Conservation (phyloP, 768 basidiomycete genomes). For the Russula griseocarnosa region DNA sequence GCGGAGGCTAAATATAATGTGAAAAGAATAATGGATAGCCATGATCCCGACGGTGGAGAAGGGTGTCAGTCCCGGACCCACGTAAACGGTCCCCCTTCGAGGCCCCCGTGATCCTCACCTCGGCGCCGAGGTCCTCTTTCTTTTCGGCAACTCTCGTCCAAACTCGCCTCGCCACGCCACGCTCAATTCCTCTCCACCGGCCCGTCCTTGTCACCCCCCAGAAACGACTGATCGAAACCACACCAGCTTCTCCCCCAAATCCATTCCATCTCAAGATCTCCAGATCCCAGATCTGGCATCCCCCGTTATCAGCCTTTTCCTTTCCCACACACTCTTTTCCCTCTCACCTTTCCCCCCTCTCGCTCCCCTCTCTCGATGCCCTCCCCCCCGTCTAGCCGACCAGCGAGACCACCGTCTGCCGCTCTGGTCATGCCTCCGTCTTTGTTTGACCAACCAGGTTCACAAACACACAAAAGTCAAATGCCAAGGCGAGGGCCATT, state of each 20-base stretch:
- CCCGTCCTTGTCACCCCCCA: conserved; percentile 35
- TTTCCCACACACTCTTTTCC: conserved; percentile 17
- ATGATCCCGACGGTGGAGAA: conserved; percentile 40
- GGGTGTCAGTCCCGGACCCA: conserved; percentile 31
- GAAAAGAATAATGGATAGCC: conserved; percentile 35
- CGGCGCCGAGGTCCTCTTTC: conserved; percentile 41
- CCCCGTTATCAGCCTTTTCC: conserved; percentile 28
- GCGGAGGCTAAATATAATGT: conserved; percentile 32
- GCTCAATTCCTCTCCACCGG: conserved; percentile 28
- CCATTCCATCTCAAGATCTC: conserved; percentile 29
- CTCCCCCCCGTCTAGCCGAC: not conserved
- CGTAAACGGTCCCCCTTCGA: conserved; percentile 26
- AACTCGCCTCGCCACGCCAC: conserved; percentile 28
- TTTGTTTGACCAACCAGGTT: too few species aligned
- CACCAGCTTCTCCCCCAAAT: conserved; percentile 29
- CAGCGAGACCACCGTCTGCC: not conserved
- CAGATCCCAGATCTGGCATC: conserved; percentile 22
- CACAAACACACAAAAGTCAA: not conserved
- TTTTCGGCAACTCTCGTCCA: conserved; percentile 35
- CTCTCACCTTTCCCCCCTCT: conserved; percentile 10
- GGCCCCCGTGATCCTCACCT: conserved; percentile 33
- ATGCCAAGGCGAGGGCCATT: conserved; percentile 1
- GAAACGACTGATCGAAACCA: conserved; percentile 28
- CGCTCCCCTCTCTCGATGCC: conserved; percentile 8
- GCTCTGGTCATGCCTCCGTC: not conserved